Conservation (phyloP, 805 yeast genomes). For the Hemisphaericaspora nanyangensis region DNA sequence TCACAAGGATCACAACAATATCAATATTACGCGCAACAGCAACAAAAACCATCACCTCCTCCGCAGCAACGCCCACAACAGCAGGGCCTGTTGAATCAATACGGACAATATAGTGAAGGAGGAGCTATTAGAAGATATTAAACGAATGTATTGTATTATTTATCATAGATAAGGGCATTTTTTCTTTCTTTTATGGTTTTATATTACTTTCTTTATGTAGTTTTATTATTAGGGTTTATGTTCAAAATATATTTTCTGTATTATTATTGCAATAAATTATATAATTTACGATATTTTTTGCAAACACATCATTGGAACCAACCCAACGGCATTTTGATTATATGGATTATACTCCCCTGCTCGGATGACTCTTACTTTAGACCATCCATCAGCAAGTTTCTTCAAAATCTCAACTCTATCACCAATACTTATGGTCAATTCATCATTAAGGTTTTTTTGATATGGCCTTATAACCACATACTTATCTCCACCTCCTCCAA, state of each 20-base stretch:
- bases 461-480: slow-evolving; percentile 25
- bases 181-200: too few relatives aligned
- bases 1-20: slow-evolving; percentile 4
- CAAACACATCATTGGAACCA: slow-evolving; percentile 32
- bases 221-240: too few relatives aligned
- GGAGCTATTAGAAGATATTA: slow-evolving; percentile 2
- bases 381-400: slow-evolving; percentile 38
- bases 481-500: too few relatives aligned
- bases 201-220: too few relatives aligned
- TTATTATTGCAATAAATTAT: too few relatives aligned
- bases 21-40: slow-evolving; percentile 9
- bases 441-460: slow-evolving; percentile 28
- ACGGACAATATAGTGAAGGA: slow-evolving; percentile 1
- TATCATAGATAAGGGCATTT: too few relatives aligned
- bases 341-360: slow-evolving; percentile 5
- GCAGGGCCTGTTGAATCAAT: not conserved
- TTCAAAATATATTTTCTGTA: too few relatives aligned
- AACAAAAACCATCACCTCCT: slow-evolving; percentile 3
- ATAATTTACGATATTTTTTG: too few relatives aligned
- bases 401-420: slow-evolving; percentile 23
- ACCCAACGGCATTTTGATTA: slow-evolving; percentile 17
- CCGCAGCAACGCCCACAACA: slow-evolving; percentile 4
- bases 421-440: slow-evolving; percentile 26
- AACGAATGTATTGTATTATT: too few relatives aligned
- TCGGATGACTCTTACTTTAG: slow-evolving; percentile 20